Evolutionary conservation across 768 basidiomycete species (phyloP).

Genomic region (Psilocybe subaeruginosa): DNA sequence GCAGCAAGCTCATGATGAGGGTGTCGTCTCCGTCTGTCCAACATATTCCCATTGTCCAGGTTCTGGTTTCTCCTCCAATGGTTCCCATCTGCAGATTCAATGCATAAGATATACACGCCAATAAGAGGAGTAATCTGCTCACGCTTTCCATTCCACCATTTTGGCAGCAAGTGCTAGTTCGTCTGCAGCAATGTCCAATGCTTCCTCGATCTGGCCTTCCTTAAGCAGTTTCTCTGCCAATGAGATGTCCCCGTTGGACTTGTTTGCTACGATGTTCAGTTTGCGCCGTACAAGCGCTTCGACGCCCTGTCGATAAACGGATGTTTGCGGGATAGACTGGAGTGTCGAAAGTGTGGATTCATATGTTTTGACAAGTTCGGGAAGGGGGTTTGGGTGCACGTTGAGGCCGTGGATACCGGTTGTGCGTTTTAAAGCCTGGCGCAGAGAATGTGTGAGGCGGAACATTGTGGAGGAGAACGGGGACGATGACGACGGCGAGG

Average conservation of each 20-base stretch:
- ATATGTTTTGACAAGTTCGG: slow-evolving; percentile 76
- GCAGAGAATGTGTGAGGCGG: slow-evolving; percentile 73
- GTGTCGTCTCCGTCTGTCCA: slow-evolving; percentile 55
- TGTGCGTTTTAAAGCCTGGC: slow-evolving; percentile 71
- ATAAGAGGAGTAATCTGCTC: slow-evolving; percentile 38
- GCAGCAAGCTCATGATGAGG: slow-evolving; percentile 32
- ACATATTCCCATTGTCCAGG: slow-evolving; percentile 89
- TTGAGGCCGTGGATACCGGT: slow-evolving; percentile 86
- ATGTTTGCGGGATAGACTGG: slow-evolving; percentile 72
- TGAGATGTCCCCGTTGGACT: slow-evolving; percentile 65
- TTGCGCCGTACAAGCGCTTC: slow-evolving; percentile 86
- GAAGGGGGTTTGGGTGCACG: slow-evolving; percentile 85
- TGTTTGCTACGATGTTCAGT: slow-evolving; percentile 66
- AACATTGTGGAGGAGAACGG: slow-evolving; percentile 55
- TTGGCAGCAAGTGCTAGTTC: slow-evolving; percentile 78
- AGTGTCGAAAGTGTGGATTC: slow-evolving; percentile 74
- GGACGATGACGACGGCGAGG: slow-evolving; percentile 19
- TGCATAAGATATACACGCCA: slow-evolving; percentile 4
- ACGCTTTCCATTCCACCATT: slow-evolving; percentile 98
- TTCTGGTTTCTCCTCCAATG: slow-evolving; percentile 79
- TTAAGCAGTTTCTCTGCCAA: slow-evolving; percentile 75
- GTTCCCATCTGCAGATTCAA: slow-evolving; percentile 72
- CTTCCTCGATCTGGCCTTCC: slow-evolving; percentile 88
- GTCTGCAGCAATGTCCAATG: slow-evolving; percentile 79
- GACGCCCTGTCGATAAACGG: slow-evolving; percentile 88